A percentile compares a stretch with the other conserved stretches of the same genome.
phyloP scores from a whole-genome alignment of 768 basidiomycete species.

The Tremella yokohamensis region DNA sequence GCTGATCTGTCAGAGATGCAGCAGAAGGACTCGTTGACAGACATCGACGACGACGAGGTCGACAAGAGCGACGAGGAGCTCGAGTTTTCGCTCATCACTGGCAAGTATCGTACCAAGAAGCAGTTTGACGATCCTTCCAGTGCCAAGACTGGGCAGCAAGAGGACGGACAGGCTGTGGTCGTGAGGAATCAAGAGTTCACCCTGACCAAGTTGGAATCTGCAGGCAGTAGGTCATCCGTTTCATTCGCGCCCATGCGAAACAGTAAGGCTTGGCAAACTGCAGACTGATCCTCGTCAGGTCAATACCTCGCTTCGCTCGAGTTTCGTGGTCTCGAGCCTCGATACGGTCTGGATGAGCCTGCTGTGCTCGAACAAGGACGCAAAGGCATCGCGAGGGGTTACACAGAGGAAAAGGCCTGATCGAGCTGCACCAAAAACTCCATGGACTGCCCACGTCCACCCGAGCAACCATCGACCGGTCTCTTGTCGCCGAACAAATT shows the following conservation, averaged over 20 bases:
- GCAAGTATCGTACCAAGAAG: conserved; percentile 67
- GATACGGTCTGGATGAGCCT: conserved; percentile 73
- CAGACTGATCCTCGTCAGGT: conserved; percentile 52
- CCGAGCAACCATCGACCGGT: too few species aligned
- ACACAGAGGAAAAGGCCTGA: conserved; percentile 56
- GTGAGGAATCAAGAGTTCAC: conserved; percentile 65
- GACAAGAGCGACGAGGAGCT: conserved; percentile 60
- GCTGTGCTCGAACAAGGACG: conserved; percentile 81
- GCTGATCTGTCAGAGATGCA: conserved; percentile 3
- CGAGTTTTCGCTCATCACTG: conserved; percentile 78
- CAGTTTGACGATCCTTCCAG: conserved; percentile 13
- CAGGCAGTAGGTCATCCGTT: conserved; percentile 60
- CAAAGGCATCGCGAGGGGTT: conserved; percentile 83
- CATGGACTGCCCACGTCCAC: too few species aligned
- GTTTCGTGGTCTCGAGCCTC: conserved; percentile 75
- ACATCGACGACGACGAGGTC: conserved; percentile 21
- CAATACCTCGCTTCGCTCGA: conserved; percentile 69
- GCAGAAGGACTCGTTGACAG: conserved; percentile 1
- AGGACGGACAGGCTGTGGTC: background rate
- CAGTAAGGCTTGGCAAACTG: background rate
- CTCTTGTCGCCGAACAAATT: too few species aligned
- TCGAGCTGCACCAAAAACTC: too few species aligned
- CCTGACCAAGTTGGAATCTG: conserved; percentile 63
- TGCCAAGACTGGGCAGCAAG: background rate
- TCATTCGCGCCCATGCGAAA: background rate